Evolutionary conservation across 192 early-diverging fungal species (phyloP).

Genomic region (Linnemannia elongata): DNA sequence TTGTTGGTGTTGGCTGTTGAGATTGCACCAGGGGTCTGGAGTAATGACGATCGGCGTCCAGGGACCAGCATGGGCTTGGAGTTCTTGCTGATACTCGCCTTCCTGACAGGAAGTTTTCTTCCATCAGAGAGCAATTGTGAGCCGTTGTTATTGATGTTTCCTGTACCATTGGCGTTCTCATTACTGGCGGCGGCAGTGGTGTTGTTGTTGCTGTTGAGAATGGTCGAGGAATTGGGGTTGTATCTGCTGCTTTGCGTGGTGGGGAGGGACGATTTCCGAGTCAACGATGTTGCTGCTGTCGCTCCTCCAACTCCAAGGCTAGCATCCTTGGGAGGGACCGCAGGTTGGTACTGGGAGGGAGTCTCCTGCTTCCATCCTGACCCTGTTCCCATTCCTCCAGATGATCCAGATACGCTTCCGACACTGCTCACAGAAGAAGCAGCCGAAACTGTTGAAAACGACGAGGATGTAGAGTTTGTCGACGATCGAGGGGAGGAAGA

Average conservation of each 20-base stretch:
- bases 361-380: constrained; percentile 1
- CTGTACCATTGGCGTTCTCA: neutral
- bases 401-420: neutral
- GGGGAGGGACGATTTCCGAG: constrained; percentile 35
- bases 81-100: constrained; percentile 17
- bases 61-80: constrained; percentile 38
- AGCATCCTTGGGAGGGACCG: neutral
- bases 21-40: constrained; percentile 17
- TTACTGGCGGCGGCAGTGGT: neutral
- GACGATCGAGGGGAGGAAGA: constrained; percentile 26
- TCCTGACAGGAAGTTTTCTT: constrained; percentile 13
- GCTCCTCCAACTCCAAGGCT: neutral
- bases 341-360: neutral
- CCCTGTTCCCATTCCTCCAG: neutral
- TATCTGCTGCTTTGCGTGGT: neutral
- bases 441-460: constrained; percentile 6
- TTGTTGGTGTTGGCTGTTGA: constrained; percentile 5
- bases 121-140: neutral
- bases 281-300: neutral
- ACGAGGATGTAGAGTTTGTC: constrained; percentile 16
- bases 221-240: neutral
- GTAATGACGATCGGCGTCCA: constrained; percentile 39
- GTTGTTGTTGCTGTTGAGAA: neutral
- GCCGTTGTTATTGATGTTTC: neutral
- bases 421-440: constrained; percentile 22